These are phyloP conservation scores for Trypanosoma theileri DNA, from an alignment of 208 protist species.

Conservation along the genomic window DNA sequence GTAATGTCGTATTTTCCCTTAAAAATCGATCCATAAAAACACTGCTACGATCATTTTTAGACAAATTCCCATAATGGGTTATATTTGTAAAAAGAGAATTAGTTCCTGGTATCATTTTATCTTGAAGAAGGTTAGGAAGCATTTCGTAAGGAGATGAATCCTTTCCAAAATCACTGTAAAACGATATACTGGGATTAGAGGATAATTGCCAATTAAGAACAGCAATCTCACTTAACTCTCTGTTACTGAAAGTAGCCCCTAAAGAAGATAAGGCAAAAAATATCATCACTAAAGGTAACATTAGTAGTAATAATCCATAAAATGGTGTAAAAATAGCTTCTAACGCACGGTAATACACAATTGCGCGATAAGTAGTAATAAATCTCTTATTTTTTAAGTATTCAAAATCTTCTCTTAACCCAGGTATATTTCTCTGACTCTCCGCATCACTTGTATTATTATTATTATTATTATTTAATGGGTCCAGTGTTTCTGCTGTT, in stretches of 20 bases:
- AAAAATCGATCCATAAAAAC: slow-evolving; percentile 12
- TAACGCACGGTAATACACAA: slow-evolving; percentile 12
- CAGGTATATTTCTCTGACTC: not conserved
- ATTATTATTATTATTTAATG: not conserved
- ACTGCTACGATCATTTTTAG: slow-evolving; percentile 5
- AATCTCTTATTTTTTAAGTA: not conserved
- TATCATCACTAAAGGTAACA: slow-evolving; percentile 1
- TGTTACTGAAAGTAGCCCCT: not conserved
- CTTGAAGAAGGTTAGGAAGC: not conserved
- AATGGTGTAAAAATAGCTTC: slow-evolving; percentile 12
- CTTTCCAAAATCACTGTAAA: slow-evolving; percentile 4
- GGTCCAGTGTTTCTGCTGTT: no score
- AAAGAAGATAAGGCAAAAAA: not conserved
- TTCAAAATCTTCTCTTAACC: not conserved
- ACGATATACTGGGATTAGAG: slow-evolving; percentile 2
- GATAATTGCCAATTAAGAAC: slow-evolving; percentile 15
- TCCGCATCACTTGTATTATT: not conserved
- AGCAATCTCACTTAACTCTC: not conserved
- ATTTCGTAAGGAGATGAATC: slow-evolving; percentile 3
- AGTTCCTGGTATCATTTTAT: slow-evolving; percentile 8
- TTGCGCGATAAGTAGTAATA: not conserved
- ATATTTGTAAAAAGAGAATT: not conserved
- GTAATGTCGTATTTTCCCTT: not conserved
- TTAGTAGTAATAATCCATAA: not conserved
- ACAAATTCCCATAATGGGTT: not conserved